phyloP scores from a whole-genome alignment of 2,329 filamentous ascomycete genomes.

The Cladorrhinum sp. region DNA sequence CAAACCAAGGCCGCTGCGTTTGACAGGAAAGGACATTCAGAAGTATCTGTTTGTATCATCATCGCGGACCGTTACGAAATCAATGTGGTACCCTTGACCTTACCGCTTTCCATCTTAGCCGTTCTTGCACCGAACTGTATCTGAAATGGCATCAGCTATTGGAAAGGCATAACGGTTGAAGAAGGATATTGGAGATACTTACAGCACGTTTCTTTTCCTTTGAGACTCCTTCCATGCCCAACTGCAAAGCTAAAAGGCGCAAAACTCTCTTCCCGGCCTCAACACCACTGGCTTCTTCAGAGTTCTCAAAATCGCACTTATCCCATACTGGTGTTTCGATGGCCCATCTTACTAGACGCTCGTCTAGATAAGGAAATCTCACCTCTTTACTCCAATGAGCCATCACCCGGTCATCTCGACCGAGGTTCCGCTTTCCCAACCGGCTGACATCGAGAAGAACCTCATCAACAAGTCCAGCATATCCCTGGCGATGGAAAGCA shows the following conservation, averaged over 20 bases:
- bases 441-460: slow-evolving; percentile 80
- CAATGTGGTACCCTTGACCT: slow-evolving; percentile 65
- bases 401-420: slow-evolving; percentile 88
- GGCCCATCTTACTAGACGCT: slow-evolving; percentile 78
- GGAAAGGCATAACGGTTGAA: background rate
- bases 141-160: slow-evolving; percentile 36
- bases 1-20: slow-evolving; percentile 11
- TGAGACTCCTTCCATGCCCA: slow-evolving; percentile 71
- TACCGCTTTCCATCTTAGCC: slow-evolving; percentile 74
- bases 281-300: slow-evolving; percentile 38
- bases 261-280: slow-evolving; percentile 81
- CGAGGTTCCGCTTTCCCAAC: slow-evolving; percentile 89
- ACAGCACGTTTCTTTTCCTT: slow-evolving; percentile 91
- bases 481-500: slow-evolving; percentile 69
- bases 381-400: slow-evolving; percentile 86
- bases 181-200: slow-evolving; percentile 41
- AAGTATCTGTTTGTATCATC: slow-evolving; percentile 75
- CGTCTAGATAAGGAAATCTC: slow-evolving; percentile 87
- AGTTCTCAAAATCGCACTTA: slow-evolving; percentile 81
- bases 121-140: slow-evolving; percentile 82
- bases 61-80: slow-evolving; percentile 50
- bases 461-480: slow-evolving; percentile 72
- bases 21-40: slow-evolving; percentile 49
- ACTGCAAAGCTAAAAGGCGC: slow-evolving; percentile 68
- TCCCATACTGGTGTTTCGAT: slow-evolving; percentile 71